phyloP scores from a whole-genome alignment of 73 alveolate species.

The Durusdinium trenchii region DNA sequence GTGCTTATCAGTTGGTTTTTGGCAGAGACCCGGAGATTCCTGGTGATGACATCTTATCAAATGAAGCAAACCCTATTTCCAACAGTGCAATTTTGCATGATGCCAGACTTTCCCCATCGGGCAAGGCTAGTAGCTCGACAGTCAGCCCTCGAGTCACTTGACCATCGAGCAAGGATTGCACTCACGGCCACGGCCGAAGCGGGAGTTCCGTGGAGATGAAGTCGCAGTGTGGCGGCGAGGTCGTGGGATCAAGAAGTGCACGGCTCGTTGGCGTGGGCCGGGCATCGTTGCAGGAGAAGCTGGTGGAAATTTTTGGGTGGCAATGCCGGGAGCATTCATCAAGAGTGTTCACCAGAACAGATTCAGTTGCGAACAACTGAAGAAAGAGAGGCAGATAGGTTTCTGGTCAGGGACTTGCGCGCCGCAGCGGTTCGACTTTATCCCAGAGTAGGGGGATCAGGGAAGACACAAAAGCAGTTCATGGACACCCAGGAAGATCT shows the following conservation, averaged over 20 bases:
- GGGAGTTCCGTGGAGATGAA: neutral
- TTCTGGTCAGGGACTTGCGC: neutral
- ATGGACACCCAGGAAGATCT: neutral
- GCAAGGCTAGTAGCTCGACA: neutral
- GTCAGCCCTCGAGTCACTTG: neutral
- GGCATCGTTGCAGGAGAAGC: neutral
- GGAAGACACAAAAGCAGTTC: neutral
- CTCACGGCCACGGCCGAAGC: neutral
- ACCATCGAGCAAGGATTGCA: neutral
- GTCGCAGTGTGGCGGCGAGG: conserved; percentile 31
- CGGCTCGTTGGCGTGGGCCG: conserved; percentile 15
- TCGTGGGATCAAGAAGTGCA: neutral
- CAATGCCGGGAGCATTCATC: conserved; percentile 4
- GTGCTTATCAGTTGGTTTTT: neutral
- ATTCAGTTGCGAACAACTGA: neutral
- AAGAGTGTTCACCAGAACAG: conserved; percentile 28
- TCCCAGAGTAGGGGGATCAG: neutral
- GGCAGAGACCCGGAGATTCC: conserved; percentile 30
- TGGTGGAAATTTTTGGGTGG: conserved; percentile 5
- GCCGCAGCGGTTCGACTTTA: neutral
- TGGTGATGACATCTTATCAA: neutral
- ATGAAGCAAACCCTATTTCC: neutral
- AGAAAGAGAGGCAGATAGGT: conserved; percentile 28
- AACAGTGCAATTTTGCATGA: neutral
- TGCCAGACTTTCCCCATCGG: neutral